A percentile compares a stretch with the other conserved stretches of the same genome.
Evolutionary conservation across 2,329 filamentous ascomycete genomes (phyloP).

Genomic region (Botryotinia narcissicola): DNA sequence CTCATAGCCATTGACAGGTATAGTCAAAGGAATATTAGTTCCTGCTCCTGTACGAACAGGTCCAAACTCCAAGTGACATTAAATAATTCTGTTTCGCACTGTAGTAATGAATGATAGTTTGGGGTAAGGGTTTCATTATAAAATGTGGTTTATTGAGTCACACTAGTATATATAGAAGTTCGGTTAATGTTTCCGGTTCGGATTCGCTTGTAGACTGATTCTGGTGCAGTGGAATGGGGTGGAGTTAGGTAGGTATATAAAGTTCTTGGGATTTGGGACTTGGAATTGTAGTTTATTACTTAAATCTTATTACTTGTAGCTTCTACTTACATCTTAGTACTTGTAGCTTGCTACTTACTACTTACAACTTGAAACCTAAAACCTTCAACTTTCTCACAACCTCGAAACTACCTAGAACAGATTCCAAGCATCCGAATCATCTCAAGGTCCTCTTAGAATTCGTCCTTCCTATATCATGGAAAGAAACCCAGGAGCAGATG

Average conservation of each 20-base stretch:
- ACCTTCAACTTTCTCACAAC: no score
- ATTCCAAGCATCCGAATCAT: fast-evolving
- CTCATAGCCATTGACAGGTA: fast-evolving
- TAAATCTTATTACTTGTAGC: no score
- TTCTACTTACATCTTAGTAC: no score
- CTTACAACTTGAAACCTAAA: no score
- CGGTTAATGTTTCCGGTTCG: fast-evolving
- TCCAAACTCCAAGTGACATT: background rate
- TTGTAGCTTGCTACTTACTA: no score
- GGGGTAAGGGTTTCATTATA: fast-evolving
- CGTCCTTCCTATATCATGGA: background rate
- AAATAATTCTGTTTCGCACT: background rate
- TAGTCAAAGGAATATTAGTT: fast-evolving
- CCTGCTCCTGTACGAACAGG: fast-evolving
- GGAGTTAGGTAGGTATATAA: background rate
- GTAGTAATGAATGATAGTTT: background rate
- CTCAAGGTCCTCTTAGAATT: background rate
- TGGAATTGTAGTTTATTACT: no score
- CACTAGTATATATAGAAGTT: background rate
- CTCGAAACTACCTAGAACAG: background rate
- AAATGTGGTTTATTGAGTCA: background rate
- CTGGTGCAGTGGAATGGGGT: background rate
- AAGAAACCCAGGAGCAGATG: background rate
- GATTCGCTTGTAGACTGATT: background rate
- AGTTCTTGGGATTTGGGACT: background rate